phyloP scores from a whole-genome alignment of 192 early-diverging fungal species.

The Podila clonocystis region DNA sequence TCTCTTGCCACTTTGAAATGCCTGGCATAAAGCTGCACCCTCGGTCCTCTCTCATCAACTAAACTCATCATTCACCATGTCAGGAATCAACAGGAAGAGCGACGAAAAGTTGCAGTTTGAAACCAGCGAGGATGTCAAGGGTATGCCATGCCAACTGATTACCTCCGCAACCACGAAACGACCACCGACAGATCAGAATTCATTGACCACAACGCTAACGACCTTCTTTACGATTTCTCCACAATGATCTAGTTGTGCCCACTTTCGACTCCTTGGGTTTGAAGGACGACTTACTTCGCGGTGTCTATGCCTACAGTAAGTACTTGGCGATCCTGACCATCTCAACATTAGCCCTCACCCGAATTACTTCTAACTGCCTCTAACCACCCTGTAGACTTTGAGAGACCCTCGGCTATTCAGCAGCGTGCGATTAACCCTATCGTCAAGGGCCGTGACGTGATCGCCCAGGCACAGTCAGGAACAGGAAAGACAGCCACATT shows the following conservation, averaged over 20 bases:
- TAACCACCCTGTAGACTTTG: constrained; percentile 74
- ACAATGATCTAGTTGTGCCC: constrained; percentile 56
- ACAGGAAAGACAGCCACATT: constrained; percentile 99
- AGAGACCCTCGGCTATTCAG: constrained; percentile 98
- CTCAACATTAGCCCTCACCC: not conserved
- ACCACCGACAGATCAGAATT: not conserved
- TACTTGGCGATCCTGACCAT: not conserved
- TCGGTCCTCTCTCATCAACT: not conserved
- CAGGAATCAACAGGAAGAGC: constrained; percentile 52
- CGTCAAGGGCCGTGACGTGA: constrained; percentile 90
- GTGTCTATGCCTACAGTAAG: constrained; percentile 96
- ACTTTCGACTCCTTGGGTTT: constrained; percentile 97
- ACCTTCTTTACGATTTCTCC: constrained; percentile 7
- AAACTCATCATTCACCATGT: constrained; percentile 17
- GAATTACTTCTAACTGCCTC: not conserved
- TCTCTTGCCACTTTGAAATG: no score
- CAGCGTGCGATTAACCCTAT: constrained; percentile 96
- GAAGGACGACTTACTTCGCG: constrained; percentile 96
- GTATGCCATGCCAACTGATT: constrained; percentile 18
- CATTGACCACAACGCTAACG: not conserved
- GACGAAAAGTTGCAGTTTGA: constrained; percentile 77
- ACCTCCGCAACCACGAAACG: not conserved
- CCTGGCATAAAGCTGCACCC: no score
- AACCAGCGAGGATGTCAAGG: constrained; percentile 88
- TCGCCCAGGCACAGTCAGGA: constrained; percentile 98